A percentile compares a stretch with the other conserved stretches of the same genome.
Conservation (phyloP, 106 monocot genomes). For the Dioscorea zingiberensis region DNA sequence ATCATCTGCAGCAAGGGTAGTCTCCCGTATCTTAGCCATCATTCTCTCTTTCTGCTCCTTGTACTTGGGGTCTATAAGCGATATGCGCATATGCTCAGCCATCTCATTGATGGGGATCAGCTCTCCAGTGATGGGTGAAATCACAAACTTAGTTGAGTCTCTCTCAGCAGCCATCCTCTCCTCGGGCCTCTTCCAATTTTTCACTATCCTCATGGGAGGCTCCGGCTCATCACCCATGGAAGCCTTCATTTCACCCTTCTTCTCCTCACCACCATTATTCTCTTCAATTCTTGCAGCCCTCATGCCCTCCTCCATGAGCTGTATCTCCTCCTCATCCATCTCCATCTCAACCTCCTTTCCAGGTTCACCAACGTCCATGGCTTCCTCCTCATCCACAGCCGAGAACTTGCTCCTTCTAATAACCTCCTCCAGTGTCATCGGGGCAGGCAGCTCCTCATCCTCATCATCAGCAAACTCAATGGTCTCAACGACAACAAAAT, state of each 20-base stretch:
- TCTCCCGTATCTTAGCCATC: constrained; percentile 98
- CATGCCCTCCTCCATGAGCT: constrained; percentile 97
- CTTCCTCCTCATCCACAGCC: constrained; percentile 36
- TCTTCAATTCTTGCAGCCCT: constrained; percentile 63
- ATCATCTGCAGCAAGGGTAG: constrained; percentile 90
- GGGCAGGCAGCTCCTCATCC: constrained; percentile 75
- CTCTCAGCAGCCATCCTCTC: constrained; percentile 72
- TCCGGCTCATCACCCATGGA: constrained; percentile 42
- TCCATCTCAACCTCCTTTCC: constrained; percentile 95
- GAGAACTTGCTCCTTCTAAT: constrained; percentile 76
- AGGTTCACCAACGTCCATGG: constrained; percentile 39
- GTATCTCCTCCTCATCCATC: constrained; percentile 97
- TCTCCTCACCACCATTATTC: constrained; percentile 40
- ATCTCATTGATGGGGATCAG: constrained; percentile 94
- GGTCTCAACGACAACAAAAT: constrained; percentile 93
- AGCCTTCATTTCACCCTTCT: constrained; percentile 16
- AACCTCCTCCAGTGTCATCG: constrained; percentile 85
- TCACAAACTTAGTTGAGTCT: constrained; percentile 88
- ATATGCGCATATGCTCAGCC: constrained; percentile 99
- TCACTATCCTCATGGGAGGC: constrained; percentile 93
- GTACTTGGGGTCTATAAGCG: constrained; percentile 96
- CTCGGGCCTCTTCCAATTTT: constrained; percentile 98
- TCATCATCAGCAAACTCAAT: constrained; percentile 98
- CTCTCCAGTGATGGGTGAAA: constrained; percentile 95
- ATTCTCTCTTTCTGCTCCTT: constrained; percentile 99